Evolutionary conservation across 1,284 basidiomycete genomes (phyloP).

Genomic region (Moesziomyces globuligerus): DNA sequence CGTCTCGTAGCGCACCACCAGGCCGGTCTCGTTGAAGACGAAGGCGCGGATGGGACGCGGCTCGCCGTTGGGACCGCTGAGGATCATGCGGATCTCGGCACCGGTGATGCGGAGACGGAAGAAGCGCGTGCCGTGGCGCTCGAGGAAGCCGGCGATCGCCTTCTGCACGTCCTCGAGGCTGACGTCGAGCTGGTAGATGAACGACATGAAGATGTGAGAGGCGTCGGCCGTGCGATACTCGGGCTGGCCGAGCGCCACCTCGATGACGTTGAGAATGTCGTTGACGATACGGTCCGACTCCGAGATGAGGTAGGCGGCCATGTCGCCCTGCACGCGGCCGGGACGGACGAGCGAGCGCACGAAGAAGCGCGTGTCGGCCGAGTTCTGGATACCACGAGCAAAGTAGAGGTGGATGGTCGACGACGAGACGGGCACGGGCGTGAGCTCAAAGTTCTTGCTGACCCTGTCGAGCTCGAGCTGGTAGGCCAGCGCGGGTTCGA

Average conservation of each 20-base stretch:
- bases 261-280: conserved; percentile 90
- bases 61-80: conserved; percentile 87
- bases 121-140: conserved; percentile 89
- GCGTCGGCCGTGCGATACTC: conserved; percentile 65
- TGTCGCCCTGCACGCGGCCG: conserved; percentile 86
- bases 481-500: conserved; percentile 97
- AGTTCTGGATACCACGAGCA: conserved; percentile 92
- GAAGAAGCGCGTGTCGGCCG: conserved; percentile 95
- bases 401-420: conserved; percentile 83
- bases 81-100: conserved; percentile 93
- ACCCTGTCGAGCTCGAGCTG: conserved; percentile 96
- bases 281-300: conserved; percentile 97
- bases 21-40: conserved; percentile 98
- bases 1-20: conserved; percentile 98
- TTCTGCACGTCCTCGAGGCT: conserved; percentile 95
- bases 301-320: conserved; percentile 97
- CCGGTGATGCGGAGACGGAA: conserved; percentile 98
- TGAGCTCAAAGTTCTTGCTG: conserved; percentile 91
- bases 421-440: conserved; percentile 78
- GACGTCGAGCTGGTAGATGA: conserved; percentile 94
- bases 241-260: conserved; percentile 69
- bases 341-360: conserved; percentile 95
- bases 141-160: conserved; percentile 96
- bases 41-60: conserved; percentile 94
- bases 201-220: conserved; percentile 78